These are phyloP conservation scores for Ophiostoma perfectum DNA, from an alignment of 2,329 filamentous ascomycete genomes.

Conservation along the genomic window DNA sequence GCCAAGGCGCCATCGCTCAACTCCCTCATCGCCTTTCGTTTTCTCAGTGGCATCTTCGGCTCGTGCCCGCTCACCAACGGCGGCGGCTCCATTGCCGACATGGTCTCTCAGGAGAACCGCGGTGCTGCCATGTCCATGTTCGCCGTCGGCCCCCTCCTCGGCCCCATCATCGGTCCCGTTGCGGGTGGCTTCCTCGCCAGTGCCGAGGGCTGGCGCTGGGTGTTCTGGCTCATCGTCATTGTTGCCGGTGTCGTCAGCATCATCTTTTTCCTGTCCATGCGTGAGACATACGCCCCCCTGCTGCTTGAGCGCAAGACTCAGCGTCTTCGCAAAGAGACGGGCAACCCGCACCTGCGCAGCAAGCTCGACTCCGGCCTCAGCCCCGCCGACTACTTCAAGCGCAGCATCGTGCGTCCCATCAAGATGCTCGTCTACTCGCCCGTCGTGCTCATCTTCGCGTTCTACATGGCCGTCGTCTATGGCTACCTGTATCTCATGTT, in stretches of 20 bases:
- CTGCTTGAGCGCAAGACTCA: conserved; percentile 37
- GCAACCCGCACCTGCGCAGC: conserved; percentile 44
- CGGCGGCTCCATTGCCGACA: conserved; percentile 44
- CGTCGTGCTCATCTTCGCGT: conserved; percentile 47
- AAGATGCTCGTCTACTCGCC: conserved; percentile 48
- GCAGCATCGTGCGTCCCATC: conserved; percentile 44
- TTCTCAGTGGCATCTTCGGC: conserved; percentile 44
- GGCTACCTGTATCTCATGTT: conserved; percentile 49
- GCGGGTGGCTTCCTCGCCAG: conserved; percentile 60
- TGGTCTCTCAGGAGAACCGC: conserved; percentile 42
- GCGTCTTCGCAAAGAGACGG: conserved; percentile 53
- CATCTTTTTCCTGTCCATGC: conserved; percentile 52
- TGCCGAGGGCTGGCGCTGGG: conserved; percentile 62
- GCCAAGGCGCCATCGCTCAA: conserved; percentile 46
- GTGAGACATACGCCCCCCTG: conserved; percentile 34
- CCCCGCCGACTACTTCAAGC: conserved; percentile 30
- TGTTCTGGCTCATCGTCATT: conserved; percentile 61
- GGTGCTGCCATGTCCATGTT: conserved; percentile 40
- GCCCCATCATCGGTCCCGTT: conserved; percentile 61
- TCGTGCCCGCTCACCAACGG: conserved; percentile 46
- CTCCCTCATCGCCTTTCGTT: conserved; percentile 47
- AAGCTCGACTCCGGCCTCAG: conserved; percentile 46
- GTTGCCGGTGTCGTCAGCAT: conserved; percentile 50
- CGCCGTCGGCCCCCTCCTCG: conserved; percentile 50
- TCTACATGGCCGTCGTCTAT: conserved; percentile 43